These are phyloP conservation scores for Pichia occidentalis DNA, from an alignment of 805 yeast genomes.

Conservation along the genomic window DNA sequence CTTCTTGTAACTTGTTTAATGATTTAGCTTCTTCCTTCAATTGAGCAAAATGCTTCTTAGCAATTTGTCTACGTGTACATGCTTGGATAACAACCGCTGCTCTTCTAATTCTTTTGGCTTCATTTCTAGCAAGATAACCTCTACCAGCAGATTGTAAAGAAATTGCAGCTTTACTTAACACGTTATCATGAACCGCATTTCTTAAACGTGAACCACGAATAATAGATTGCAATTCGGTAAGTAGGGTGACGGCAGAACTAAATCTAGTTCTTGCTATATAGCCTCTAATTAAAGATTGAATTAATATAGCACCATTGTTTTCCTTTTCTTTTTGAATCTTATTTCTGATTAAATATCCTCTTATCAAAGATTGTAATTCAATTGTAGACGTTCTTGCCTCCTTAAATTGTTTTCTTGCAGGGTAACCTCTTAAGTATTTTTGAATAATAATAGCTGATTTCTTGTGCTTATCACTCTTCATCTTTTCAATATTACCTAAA, in stretches of 20 bases:
- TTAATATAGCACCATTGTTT: slow-evolving; percentile 52
- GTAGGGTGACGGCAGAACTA: slow-evolving; percentile 31
- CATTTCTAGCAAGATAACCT: slow-evolving; percentile 54
- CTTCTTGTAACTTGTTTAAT: slow-evolving; percentile 82
- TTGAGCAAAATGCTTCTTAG: slow-evolving; percentile 53
- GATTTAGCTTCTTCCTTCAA: slow-evolving; percentile 87
- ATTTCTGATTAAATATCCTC: slow-evolving; percentile 56
- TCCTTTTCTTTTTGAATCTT: slow-evolving; percentile 51
- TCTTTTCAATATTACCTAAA: slow-evolving; percentile 83
- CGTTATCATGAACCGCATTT: slow-evolving; percentile 40
- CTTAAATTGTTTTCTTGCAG: slow-evolving; percentile 55
- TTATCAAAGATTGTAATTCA: slow-evolving; percentile 51
- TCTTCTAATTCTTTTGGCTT: slow-evolving; percentile 39
- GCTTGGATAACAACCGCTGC: slow-evolving; percentile 73
- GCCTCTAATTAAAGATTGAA: slow-evolving; percentile 67
- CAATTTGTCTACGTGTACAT: slow-evolving; percentile 67
- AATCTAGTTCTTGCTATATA: slow-evolving; percentile 38
- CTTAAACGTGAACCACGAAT: slow-evolving; percentile 52
- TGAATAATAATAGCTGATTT: slow-evolving; percentile 80
- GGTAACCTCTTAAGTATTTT: slow-evolving; percentile 63
- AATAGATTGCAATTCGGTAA: slow-evolving; percentile 39
- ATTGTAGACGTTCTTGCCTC: slow-evolving; percentile 49
- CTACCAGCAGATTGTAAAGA: slow-evolving; percentile 69
- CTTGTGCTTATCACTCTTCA: slow-evolving; percentile 71
- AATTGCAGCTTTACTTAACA: slow-evolving; percentile 58